Conservation (phyloP, 2,329 filamentous ascomycete genomes). For the Phaeophleospora eucalypticola region DNA sequence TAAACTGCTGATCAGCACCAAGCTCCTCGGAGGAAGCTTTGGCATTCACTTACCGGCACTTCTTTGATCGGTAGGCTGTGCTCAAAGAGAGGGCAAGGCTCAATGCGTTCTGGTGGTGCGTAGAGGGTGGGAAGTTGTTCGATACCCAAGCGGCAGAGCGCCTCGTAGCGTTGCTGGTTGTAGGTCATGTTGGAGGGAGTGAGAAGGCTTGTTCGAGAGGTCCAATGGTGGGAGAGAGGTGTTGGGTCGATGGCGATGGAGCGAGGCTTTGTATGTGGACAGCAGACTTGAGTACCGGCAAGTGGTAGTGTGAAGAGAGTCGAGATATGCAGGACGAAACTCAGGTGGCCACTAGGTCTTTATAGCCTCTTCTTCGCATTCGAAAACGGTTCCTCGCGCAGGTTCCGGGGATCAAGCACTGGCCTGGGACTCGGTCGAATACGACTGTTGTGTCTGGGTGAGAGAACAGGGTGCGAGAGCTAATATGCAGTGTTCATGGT, state of each 20-base stretch:
- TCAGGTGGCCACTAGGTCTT: neutral
- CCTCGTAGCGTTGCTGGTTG: slow-evolving; percentile 23
- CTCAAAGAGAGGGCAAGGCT: slow-evolving; percentile 4
- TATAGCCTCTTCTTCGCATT: neutral
- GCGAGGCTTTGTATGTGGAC: neutral
- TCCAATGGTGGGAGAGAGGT: no score
- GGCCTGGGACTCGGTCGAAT: slow-evolving; percentile 7
- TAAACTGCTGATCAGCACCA: slow-evolving; percentile 10
- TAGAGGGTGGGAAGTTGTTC: slow-evolving; percentile 26
- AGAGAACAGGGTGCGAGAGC: slow-evolving; percentile 9
- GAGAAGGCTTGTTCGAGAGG: neutral
- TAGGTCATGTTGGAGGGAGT: slow-evolving; percentile 23
- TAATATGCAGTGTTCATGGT: slow-evolving; percentile 9
- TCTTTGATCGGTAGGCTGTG: slow-evolving; percentile 2
- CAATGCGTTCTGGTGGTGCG: slow-evolving; percentile 6
- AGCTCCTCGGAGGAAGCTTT: neutral
- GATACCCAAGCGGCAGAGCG: slow-evolving; percentile 26
- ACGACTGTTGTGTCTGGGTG: slow-evolving; percentile 18
- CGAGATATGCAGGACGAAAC: neutral
- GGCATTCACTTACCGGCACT: slow-evolving; percentile 3
- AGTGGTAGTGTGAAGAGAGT: neutral
- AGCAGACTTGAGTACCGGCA: slow-evolving; percentile 3
- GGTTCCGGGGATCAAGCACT: slow-evolving; percentile 8
- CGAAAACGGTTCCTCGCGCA: neutral
- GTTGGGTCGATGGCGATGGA: neutral